A percentile compares a stretch with the other conserved stretches of the same genome.
These are phyloP conservation scores for Trichopus zeylanicus DNA, from an alignment of 116 monocot genomes.

Conservation along the genomic window DNA sequence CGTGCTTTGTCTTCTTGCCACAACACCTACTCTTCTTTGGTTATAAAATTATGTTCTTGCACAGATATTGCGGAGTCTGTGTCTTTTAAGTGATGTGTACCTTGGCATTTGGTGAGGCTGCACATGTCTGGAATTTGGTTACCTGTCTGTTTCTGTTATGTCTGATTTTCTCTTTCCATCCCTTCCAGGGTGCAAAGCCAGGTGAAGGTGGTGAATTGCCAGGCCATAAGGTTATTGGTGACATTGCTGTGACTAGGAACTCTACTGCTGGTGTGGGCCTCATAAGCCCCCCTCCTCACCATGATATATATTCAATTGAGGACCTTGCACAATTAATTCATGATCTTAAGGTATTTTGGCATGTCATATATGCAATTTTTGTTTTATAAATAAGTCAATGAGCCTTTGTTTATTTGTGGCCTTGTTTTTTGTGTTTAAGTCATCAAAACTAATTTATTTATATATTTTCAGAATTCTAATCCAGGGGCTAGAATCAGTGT, in stretches of 20 bases:
- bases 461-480: conserved; percentile 65
- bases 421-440: not conserved
- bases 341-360: conserved; percentile 78
- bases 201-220: conserved; percentile 99
- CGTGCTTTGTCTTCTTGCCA: conserved; percentile 30
- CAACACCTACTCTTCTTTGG: too few species aligned
- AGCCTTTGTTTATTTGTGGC: not conserved
- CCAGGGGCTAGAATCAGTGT: conserved; percentile 93
- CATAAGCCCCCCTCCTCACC: conserved; percentile 98
- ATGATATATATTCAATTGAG: conserved; percentile 99
- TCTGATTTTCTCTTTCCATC: conserved; percentile 10
- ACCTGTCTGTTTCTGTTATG: conserved; percentile 4
- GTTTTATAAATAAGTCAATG: not conserved
- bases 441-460: not conserved
- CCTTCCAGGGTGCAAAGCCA: conserved; percentile 90
- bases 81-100: conserved; percentile 57
- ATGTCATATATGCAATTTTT: too few species aligned
- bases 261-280: conserved; percentile 98
- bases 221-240: conserved; percentile 98
- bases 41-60: conserved; percentile 81
- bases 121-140: conserved; percentile 34
- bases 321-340: conserved; percentile 98
- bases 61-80: conserved; percentile 68
- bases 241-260: conserved; percentile 97
- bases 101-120: conserved; percentile 78